These are phyloP conservation scores for Gardenia jasminoides DNA, from an alignment of 257 asterid genomes.

Conservation along the genomic window DNA sequence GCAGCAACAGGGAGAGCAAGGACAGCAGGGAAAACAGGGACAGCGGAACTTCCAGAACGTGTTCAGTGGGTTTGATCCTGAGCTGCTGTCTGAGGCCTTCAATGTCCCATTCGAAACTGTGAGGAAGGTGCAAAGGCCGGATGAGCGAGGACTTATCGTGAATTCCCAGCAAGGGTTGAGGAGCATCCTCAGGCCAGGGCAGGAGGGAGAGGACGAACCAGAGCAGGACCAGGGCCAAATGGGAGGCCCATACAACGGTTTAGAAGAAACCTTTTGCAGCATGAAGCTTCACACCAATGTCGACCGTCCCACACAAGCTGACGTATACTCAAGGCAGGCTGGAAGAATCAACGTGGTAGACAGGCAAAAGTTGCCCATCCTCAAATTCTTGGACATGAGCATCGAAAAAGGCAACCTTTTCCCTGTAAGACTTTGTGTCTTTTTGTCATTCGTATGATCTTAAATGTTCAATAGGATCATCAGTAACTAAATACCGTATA, in stretches of 20 bases:
- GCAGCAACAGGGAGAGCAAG: constrained; percentile 4
- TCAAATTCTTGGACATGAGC: constrained; percentile 62
- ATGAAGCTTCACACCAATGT: constrained; percentile 47
- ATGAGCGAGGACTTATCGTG: constrained; percentile 56
- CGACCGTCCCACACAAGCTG: constrained; percentile 43
- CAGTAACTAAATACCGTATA: too few relatives aligned
- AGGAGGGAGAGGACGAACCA: too few relatives aligned
- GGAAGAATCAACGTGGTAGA: constrained; percentile 59
- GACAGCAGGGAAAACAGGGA: constrained; percentile 12
- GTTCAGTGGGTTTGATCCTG: constrained; percentile 39
- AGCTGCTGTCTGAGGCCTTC: constrained; percentile 59
- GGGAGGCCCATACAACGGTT: constrained; percentile 26
- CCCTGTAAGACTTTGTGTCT: constrained; percentile 36
- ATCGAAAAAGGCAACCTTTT: constrained; percentile 54
- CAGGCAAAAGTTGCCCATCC: constrained; percentile 57
- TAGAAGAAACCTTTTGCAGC: constrained; percentile 54
- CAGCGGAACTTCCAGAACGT: constrained; percentile 45
- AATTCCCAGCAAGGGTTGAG: constrained; percentile 38
- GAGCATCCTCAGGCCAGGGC: constrained; percentile 50
- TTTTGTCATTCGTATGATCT: neutral
- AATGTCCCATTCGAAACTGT: constrained; percentile 40
- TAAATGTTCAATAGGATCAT: too few relatives aligned
- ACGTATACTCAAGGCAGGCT: constrained; percentile 55
- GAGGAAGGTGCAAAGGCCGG: constrained; percentile 33
- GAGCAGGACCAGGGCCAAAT: constrained; percentile 11